A percentile compares a stretch with the other conserved stretches of the same genome.
Conservation (phyloP, 768 basidiomycete species). For the Hemileccinum impolitum region DNA sequence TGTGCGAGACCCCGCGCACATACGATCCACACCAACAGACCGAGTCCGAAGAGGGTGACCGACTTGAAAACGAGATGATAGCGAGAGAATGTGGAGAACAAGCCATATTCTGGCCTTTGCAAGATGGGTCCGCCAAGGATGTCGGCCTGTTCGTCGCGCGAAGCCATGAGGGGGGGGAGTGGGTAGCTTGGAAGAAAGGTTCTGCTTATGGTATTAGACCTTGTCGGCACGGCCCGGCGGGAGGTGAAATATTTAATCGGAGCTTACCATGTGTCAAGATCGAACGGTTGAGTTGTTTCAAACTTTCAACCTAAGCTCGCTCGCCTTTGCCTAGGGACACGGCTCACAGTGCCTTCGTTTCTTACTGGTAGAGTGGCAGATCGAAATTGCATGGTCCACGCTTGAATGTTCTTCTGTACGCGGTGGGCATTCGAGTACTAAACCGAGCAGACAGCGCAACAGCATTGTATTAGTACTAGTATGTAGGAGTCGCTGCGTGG, state of each 20-base stretch:
- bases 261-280: constrained; percentile 5
- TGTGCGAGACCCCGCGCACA: constrained; percentile 40
- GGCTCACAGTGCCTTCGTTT: constrained; percentile 71
- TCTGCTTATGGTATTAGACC: constrained; percentile 4
- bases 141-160: constrained; percentile 61
- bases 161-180: constrained; percentile 41
- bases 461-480: not conserved
- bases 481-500: constrained; percentile 20
- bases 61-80: constrained; percentile 37
- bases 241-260: constrained; percentile 22
- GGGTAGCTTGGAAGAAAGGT: constrained; percentile 17
- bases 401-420: constrained; percentile 62
- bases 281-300: no score
- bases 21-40: constrained; percentile 34
- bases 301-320: no score
- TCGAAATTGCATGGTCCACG: constrained; percentile 61
- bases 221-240: constrained; percentile 22
- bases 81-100: constrained; percentile 32
- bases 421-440: constrained; percentile 80
- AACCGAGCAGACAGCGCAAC: constrained; percentile 48
- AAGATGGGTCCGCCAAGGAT: constrained; percentile 61
- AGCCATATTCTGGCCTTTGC: constrained; percentile 31
- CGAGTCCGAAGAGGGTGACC: constrained; percentile 34
- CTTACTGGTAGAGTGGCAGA: constrained; percentile 79
- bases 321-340: constrained; percentile 74